Evolutionary conservation across 148 eudicot genomes (phyloP), one percentile per base, ranked within the genome.

Genomic region (Chenopodium formosanum): DNA sequence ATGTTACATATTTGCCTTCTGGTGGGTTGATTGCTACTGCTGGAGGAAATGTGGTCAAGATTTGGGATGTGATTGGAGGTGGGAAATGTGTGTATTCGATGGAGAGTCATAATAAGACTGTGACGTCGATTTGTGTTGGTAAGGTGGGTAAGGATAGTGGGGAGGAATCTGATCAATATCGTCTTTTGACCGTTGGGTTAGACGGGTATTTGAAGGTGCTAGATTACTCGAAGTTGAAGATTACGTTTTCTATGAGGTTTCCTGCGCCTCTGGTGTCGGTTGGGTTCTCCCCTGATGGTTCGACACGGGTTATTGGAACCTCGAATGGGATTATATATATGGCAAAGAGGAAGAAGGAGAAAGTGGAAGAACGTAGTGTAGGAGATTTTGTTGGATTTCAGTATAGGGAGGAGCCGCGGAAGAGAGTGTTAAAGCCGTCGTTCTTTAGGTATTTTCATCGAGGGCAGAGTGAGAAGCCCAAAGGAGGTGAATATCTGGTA

Each of bases 51-150:
- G 76, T 77, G 60, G 93, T 95, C 75, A 95, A 94, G 77, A 95
- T 95, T 85, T 95, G 99, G 99, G 99, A 96, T 87, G 85, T 94
- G 48, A 91, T 96, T 65, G 99, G 94, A 0, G 98, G 99, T 74
- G 98, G 99, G 79, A 92, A 86, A 83, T 85, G 93, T 77, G 79
- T 96, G 81, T 73, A 85, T 81, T 68, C 93, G 0, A 88, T 96
- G 95, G 99, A 96, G 79, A 83, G 91, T 73, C 99, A 96, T 82
- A 92, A 89, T 46, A 96, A 96, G 86, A 96, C 99, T 0, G 99
- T 96, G 6, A 96, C 99, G 1, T 89, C 95, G 1, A 78, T 96
- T 22, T 96, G 99, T 82, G 90, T 92, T 9, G 99, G 94, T 29
- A 89, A 86, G 50, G 84, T 93, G 4, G 94, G 92, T 73, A 91